Base-by-base conservation (phyloP, 805 yeast species). In the Kockiozyma suomiensis region DNA sequence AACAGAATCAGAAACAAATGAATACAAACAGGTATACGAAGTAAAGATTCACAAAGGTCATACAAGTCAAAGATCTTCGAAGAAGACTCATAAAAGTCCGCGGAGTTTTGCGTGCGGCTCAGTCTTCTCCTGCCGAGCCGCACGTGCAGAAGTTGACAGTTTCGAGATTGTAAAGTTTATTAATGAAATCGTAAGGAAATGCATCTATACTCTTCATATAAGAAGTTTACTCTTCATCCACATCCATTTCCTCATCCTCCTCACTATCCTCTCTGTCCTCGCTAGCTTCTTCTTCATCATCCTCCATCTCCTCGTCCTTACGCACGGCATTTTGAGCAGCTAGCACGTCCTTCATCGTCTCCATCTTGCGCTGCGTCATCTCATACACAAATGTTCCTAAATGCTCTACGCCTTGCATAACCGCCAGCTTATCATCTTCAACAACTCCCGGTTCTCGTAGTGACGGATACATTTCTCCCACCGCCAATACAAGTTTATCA, bases 301-400 rank as follows among this genome's bases (percentile, higher is more conserved):
- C 50, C n/a, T 26, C 56, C 45, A 26, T 38, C 40, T 42, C 49
- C 41, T 50, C 56, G 8, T 38, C 49, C 45, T 26, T 43, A 19
- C n/a, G n/a, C n/a, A n/a, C n/a, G n/a, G n/a, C n/a, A n/a, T n/a
- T n/a, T n/a, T n/a, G n/a, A n/a, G n/a, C n/a, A n/a, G n/a, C n/a
- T n/a, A n/a, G n/a, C n/a, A n/a, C n/a, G n/a, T 51, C 53, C 7
- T 40, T n/a, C 60, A 60, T 40, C 17, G 28, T 46, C 25, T 53
- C 60, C 35, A 63, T 26, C 50, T 58, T 64, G 10, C 54, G 50
- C 51, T 46, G 37, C 13, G 75, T 72, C 76, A 73, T 73, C 54
- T 72, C 73, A n/a, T 64, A 61, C 33, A 73, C 75, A 54, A 71
- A 73, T 54, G 65, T 66, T 5, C 67, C 69, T n/a, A 73, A 57